Percentiles rank a stretch among this genome's conserved stretches.
Conservation (phyloP, 2,329 filamentous ascomycete genomes). For the Dichotomopilus funicola region DNA sequence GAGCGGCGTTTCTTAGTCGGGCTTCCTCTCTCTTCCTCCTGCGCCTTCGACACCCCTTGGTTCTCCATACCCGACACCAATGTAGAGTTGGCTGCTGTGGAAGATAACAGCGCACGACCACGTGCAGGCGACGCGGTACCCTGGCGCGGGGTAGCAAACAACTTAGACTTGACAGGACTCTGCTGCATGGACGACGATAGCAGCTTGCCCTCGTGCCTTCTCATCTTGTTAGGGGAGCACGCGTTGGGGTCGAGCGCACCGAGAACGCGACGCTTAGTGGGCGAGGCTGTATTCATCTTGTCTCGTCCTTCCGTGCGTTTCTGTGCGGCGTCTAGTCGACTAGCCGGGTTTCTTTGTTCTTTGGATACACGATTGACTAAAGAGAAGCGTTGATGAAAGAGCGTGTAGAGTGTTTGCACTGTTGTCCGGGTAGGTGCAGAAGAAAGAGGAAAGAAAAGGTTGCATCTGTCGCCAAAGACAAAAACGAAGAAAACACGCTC, state of each 20-base stretch:
- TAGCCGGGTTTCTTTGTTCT: no score
- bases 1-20: slow-evolving; percentile 25
- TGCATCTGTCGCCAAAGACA: no score
- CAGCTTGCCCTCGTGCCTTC: slow-evolving; percentile 6
- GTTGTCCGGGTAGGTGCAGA: no score
- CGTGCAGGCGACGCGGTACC: background rate
- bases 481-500: no score
- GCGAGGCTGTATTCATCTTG: slow-evolving; percentile 28
- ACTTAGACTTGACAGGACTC: slow-evolving; percentile 7
- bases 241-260: slow-evolving; percentile 42
- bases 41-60: background rate
- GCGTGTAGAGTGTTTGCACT: no score
- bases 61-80: no score
- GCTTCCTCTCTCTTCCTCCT: slow-evolving; percentile 1
- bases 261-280: slow-evolving; percentile 44
- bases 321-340: background rate
- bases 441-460: no score
- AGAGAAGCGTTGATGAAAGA: no score
- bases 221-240: slow-evolving; percentile 25
- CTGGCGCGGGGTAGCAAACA: background rate
- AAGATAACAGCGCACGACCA: background rate
- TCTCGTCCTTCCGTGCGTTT: background rate
- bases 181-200: background rate
- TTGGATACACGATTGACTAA: no score
- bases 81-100: background rate